A percentile compares a stretch with the other conserved stretches of the same genome.
Evolutionary conservation across 2,329 filamentous ascomycete species (phyloP).

Genomic region (Talaromyces rugulosus): DNA sequence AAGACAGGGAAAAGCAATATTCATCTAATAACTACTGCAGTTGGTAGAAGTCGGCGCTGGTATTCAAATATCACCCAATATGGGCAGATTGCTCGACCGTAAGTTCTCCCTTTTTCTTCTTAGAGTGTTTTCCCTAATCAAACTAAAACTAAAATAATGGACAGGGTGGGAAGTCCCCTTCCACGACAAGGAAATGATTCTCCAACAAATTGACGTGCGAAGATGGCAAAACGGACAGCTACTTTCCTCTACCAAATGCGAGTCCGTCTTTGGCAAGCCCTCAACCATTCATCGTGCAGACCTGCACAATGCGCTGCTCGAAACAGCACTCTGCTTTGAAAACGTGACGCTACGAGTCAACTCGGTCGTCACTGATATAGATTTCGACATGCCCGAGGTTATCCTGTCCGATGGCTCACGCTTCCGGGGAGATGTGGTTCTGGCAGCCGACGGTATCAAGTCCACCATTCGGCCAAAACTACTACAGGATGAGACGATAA

Average conservation of each 20-base stretch:
- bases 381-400: slow-evolving; percentile 26
- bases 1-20: neutral
- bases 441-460: slow-evolving; percentile 54
- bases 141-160: neutral
- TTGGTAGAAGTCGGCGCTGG: slow-evolving; percentile 64
- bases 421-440: slow-evolving; percentile 43
- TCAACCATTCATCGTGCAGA: slow-evolving; percentile 34
- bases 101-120: slow-evolving; percentile 13
- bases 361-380: slow-evolving; percentile 23
- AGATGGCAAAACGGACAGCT: slow-evolving; percentile 32
- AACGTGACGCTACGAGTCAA: slow-evolving; percentile 29
- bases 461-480: slow-evolving; percentile 42
- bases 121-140: neutral
- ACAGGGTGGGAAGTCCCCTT: slow-evolving; percentile 33
- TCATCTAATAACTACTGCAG: slow-evolving; percentile 16
- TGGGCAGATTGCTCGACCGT: slow-evolving; percentile 68
- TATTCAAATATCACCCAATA: slow-evolving; percentile 78
- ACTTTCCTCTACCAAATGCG: slow-evolving; percentile 29
- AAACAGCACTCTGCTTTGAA: slow-evolving; percentile 23
- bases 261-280: slow-evolving; percentile 32
- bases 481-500: slow-evolving; percentile 24
- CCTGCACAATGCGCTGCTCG: slow-evolving; percentile 29
- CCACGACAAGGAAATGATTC: slow-evolving; percentile 28
- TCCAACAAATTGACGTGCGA: slow-evolving; percentile 33
- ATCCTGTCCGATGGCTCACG: slow-evolving; percentile 23